Evolutionary conservation across 352 stramenopile species (phyloP), one percentile per base, ranked within the genome.

Genomic region (Phytophthora hybrid): DNA sequence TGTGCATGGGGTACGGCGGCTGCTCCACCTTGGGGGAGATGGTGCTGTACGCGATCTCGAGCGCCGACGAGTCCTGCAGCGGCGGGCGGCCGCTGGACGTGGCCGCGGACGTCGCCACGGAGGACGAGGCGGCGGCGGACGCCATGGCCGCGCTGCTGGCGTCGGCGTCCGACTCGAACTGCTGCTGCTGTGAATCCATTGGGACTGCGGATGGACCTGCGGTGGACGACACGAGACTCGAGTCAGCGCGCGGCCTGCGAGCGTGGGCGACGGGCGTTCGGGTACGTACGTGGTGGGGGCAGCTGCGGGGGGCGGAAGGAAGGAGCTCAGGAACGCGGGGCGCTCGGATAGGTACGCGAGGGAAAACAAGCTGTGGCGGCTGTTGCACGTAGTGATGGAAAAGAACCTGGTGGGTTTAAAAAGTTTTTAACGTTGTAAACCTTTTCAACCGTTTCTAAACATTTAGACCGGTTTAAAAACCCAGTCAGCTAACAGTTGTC

Each of bases 31-130:
- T 92, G 62, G 87, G 84, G 52, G 87, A 92, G 75, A 93, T 93
- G 52, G 87, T 93, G 59, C 81, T 91, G 80, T 93, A 93, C 18
- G 87, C 78, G 78, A 93, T 93, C 79, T 93, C 87, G 31, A 93
- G 77, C 63, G 81, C 76, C 34, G 74, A 84, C 5, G 74, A 37
- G 39, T 77, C 63, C 51, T 81, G 66, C 21, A 77, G 59, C 11
- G 71, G 77, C 4, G 70, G 77, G 9, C 74, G 63, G 49, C 67
- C 74, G 39, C 44, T 55, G 10, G 70, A 71, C 8, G 63, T 59
- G 13, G 59, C 51, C 29, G 59, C 29, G 19, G 59, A 41, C 34
- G 34, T 41, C 34, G 34, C 34, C 2, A 41, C 34, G 5, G 66
- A 62, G 16, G 59, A 39, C 53, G 49, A 56, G 34, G 55, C 31